Base-by-base conservation (phyloP, 2,329 filamentous ascomycete genomes). In the Amauroascus niger region DNA sequence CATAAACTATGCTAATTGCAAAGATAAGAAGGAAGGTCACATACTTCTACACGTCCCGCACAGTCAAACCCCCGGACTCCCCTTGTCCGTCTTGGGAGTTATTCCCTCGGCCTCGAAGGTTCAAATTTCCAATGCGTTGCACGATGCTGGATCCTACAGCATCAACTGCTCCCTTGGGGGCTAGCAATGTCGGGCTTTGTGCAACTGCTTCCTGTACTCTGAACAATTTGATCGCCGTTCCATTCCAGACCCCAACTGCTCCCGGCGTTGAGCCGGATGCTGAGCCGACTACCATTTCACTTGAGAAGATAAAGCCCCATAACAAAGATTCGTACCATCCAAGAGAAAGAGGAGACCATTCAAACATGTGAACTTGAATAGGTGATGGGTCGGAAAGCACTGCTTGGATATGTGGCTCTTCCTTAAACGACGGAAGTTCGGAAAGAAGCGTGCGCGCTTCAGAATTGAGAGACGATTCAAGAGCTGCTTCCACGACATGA, bases 301-400 rank as follows among this genome's bases (percentile, higher is more conserved):
- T 84, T 26, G 86, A 83, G 67, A 96, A 97, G 51, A 96, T 82
- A 62, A 96, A 87, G 14, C 88, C 84, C 93, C 93, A 98, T 8
- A 98, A 76, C 11, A 97, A 76, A 4, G 88, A 91, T 69, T 96
- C 88, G 68, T 97, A 96, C 93, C 93, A 97, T 47, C 90, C 91
- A 49, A 97, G 76, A 0, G 88, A 86, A 32, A 95, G 75, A 0
- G 87, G 84, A 2, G 89, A 91, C 91, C 91, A 97, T 71, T 95
- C 88, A 64, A 97, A 97, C 13, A 88, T 84, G 65, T 96, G 90
- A 14, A 93, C 84, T 30, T 86, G 80, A 50, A 88, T 78, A 0
- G 85, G 77, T 1, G 82, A 82, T 0, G 86, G 80, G 44, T 95
- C 88, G 0, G 69, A 65, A n/a, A 74, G 65, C 35, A 95, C 81